These are phyloP conservation scores for Ligustrum vulgare DNA, from an alignment of 257 asterid genomes.

Conservation along the genomic window DNA sequence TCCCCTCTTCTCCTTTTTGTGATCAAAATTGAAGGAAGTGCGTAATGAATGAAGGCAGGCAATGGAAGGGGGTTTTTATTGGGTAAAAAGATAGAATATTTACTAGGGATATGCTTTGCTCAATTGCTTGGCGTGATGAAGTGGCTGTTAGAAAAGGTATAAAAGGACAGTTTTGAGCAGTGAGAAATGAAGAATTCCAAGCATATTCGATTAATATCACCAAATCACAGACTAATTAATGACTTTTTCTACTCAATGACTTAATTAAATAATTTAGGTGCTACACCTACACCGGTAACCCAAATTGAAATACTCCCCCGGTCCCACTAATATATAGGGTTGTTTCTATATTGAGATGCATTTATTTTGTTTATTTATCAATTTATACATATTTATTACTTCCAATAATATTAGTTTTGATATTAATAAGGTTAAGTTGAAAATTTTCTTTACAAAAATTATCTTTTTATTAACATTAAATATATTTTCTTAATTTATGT, in stretches of 20 bases:
- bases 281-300: neutral
- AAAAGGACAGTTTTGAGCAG: too few species aligned
- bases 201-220: slow-evolving; percentile 60
- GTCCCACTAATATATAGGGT: too few species aligned
- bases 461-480: too few species aligned
- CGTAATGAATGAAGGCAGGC: neutral
- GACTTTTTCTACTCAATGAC: neutral
- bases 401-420: too few species aligned
- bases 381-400: too few species aligned
- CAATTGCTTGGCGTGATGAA: slow-evolving; percentile 81
- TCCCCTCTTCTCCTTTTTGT: neutral
- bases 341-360: too few species aligned
- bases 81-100: slow-evolving; percentile 52
- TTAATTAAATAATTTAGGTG: neutral
- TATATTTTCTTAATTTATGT: too few species aligned
- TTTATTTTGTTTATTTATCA: too few species aligned
- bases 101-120: slow-evolving; percentile 67
- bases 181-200: slow-evolving; percentile 29
- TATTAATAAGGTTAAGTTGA: too few species aligned
- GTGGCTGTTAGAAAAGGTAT: slow-evolving; percentile 32
- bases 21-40: neutral
- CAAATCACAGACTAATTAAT: neutral
- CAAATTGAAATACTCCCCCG: too few species aligned
- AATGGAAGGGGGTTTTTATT: slow-evolving; percentile 16
- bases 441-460: too few species aligned